phyloP scores from a whole-genome alignment of 2,329 filamentous ascomycete genomes.

The Magnaporthiopsis rhizophila region DNA sequence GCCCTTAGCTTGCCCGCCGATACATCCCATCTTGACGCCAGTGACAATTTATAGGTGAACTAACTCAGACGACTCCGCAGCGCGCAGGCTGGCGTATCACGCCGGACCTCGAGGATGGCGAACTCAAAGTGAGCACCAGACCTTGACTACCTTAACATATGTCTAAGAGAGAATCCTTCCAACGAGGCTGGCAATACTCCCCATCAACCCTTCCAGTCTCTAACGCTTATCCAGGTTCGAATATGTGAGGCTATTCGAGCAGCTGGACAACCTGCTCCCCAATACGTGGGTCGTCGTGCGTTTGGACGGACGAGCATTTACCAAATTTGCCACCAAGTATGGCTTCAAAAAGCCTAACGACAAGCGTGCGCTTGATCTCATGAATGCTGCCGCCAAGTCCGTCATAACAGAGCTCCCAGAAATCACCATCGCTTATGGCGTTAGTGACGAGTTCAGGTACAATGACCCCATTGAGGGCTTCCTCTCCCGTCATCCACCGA shows the following conservation, averaged over 20 bases:
- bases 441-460: slow-evolving; percentile 87
- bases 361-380: slow-evolving; percentile 74
- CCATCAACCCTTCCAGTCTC: too few relatives aligned
- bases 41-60: not conserved
- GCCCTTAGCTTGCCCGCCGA: not conserved
- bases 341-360: slow-evolving; percentile 91
- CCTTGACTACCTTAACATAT: too few relatives aligned
- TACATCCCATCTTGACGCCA: not conserved
- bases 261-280: slow-evolving; percentile 67
- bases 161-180: not conserved
- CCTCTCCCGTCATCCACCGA: slow-evolving; percentile 25
- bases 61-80: not conserved
- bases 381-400: slow-evolving; percentile 85
- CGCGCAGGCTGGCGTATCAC: not conserved
- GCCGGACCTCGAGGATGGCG: slow-evolving; percentile 13
- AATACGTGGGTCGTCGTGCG: slow-evolving; percentile 96
- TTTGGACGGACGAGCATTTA: slow-evolving; percentile 90
- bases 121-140: slow-evolving; percentile 18
- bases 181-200: not conserved
- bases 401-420: slow-evolving; percentile 80
- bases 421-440: slow-evolving; percentile 79
- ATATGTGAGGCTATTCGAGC: slow-evolving; percentile 89
- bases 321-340: slow-evolving; percentile 65
- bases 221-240: slow-evolving; percentile 57
- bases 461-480: slow-evolving; percentile 12